Evolutionary conservation across 2,329 filamentous ascomycete genomes (phyloP).

Genomic region (Coleophoma crateriformis): DNA sequence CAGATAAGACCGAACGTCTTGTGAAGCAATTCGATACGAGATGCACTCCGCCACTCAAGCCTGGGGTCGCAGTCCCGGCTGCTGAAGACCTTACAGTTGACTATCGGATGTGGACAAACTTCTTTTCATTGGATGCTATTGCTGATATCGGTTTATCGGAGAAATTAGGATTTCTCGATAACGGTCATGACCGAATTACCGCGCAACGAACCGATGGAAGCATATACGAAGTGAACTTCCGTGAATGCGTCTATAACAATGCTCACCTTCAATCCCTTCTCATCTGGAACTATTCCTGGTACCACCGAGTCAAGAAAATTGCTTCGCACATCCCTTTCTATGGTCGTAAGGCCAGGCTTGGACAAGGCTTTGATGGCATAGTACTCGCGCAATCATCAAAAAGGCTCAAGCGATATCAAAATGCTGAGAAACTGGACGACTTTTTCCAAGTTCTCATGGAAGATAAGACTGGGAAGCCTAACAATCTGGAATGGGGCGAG

Average conservation of each 20-base stretch:
- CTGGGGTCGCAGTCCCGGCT: conserved; percentile 16
- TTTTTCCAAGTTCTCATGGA: conserved; percentile 53
- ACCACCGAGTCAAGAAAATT: conserved; percentile 38
- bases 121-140: conserved; percentile 51
- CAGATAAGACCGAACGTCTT: conserved; percentile 41
- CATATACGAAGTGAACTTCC: conserved; percentile 38
- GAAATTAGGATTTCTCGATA: conserved; percentile 43
- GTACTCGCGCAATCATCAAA: conserved; percentile 37
- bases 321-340: conserved; percentile 42
- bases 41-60: conserved; percentile 25
- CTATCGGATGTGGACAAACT: conserved; percentile 45
- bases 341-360: conserved; percentile 31
- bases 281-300: conserved; percentile 46
- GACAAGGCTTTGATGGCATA: conserved; percentile 39
- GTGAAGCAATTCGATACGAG: conserved; percentile 36
- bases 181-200: conserved; percentile 37
- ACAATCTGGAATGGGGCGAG: conserved; percentile 49
- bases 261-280: conserved; percentile 44
- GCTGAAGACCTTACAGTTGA: conserved; percentile 41
- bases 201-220: conserved; percentile 39
- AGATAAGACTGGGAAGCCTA: conserved; percentile 32
- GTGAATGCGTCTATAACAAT: conserved; percentile 44
- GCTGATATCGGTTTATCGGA: conserved; percentile 48
- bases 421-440: conserved; percentile 50
- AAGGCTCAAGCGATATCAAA: conserved; percentile 38